Percentiles rank a stretch among this genome's conserved stretches.
phyloP scores from a whole-genome alignment of 108 stramenopile species.

The Fistulifera solaris region DNA sequence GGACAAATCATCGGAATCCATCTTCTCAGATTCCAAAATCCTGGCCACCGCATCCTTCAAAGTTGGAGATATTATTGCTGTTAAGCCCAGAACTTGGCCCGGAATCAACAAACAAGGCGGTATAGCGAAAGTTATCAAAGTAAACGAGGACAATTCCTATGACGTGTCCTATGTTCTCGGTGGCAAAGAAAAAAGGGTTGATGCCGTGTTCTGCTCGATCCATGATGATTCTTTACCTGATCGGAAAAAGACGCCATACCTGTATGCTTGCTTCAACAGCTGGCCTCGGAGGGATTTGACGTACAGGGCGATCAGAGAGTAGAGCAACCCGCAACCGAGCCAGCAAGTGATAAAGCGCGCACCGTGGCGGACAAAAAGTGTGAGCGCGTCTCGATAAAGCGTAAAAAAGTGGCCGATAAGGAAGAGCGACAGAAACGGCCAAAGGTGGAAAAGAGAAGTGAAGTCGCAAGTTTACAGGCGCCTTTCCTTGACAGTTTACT shows the following conservation, averaged over 20 bases:
- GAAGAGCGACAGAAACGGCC: not conserved
- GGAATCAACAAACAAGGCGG: conserved; percentile 86
- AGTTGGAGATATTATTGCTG: conserved; percentile 58
- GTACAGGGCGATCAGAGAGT: not conserved
- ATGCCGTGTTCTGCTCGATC: conserved; percentile 44
- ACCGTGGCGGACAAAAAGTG: not conserved
- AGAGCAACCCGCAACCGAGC: not conserved
- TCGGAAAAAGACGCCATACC: conserved; percentile 1
- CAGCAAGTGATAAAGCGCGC: not conserved
- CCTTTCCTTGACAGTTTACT: not conserved
- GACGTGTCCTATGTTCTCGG: conserved; percentile 72
- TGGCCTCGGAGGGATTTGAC: conserved; percentile 42
- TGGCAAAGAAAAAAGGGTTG: conserved; percentile 63
- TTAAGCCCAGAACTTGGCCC: conserved; percentile 74
- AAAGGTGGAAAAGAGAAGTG: not conserved
- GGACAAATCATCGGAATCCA: too few relatives aligned
- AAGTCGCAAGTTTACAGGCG: too few relatives aligned
- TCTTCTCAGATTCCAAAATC: too few relatives aligned
- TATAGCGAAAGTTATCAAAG: conserved; percentile 51
- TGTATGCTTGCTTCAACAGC: conserved; percentile 15
- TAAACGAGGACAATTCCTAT: conserved; percentile 34
- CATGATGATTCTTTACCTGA: conserved; percentile 1
- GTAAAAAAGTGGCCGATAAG: not conserved
- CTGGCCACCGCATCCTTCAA: conserved; percentile 11
- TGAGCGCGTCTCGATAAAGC: not conserved